Percentiles rank a stretch among this genome's conserved stretches.
These are phyloP conservation scores for Monosporascus sp. DNA, from an alignment of 2,329 filamentous ascomycete genomes.

Conservation along the genomic window DNA sequence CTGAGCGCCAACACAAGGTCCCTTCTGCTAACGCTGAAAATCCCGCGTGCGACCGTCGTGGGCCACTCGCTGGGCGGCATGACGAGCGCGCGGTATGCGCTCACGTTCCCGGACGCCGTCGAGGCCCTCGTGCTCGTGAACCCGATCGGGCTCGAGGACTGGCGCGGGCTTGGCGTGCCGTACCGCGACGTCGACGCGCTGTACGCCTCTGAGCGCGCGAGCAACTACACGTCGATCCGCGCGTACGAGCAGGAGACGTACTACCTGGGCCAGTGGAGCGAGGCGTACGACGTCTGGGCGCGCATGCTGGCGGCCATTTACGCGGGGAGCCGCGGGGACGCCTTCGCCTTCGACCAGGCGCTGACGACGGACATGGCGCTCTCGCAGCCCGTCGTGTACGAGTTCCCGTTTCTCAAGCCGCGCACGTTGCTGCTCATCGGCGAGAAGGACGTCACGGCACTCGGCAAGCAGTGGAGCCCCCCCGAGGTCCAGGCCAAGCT, in stretches of 20 bases:
- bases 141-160: conserved; percentile 51
- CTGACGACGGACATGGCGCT: conserved; percentile 51
- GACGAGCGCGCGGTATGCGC: conserved; percentile 44
- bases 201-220: conserved; percentile 32
- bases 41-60: conserved; percentile 41
- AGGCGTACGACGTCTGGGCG: conserved; percentile 49
- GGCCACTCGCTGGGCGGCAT: conserved; percentile 53
- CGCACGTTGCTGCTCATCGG: conserved; percentile 46
- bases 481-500: conserved; percentile 37
- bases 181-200: conserved; percentile 38
- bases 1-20: conserved; percentile 44
- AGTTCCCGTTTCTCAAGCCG: conserved; percentile 40
- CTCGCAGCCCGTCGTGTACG: conserved; percentile 45
- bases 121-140: conserved; percentile 43
- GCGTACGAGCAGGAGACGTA: conserved; percentile 43
- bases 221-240: conserved; percentile 38
- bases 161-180: conserved; percentile 43
- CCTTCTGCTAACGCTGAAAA: conserved; percentile 38
- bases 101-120: conserved; percentile 42
- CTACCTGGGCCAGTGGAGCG: conserved; percentile 43
- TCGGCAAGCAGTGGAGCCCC: conserved; percentile 47
- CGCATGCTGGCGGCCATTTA: conserved; percentile 50
- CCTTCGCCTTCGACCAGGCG: conserved; percentile 43
- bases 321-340: conserved; percentile 34
- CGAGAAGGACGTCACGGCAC: conserved; percentile 48